Evolutionary conservation across 306 rosid species (phyloP), one percentile per base, ranked within the genome.

Genomic region (Styphnolobium japonicum): DNA sequence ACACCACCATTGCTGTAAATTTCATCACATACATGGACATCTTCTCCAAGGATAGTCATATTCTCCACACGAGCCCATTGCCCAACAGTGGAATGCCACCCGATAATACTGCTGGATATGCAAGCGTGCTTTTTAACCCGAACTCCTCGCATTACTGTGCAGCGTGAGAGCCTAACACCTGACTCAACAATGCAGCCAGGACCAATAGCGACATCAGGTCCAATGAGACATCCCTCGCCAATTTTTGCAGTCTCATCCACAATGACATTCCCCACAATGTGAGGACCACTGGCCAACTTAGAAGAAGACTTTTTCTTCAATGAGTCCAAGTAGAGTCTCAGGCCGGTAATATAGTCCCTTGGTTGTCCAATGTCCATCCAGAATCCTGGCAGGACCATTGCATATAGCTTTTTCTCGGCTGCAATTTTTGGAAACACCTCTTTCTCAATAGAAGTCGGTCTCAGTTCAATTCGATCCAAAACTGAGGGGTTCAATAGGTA

Each of bases 321-420:
- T 5, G 98, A 94, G 67, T 88, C 93, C 10, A 94, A 71, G 86
- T 96, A 96, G 63, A 96, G 98, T 80, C 97, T 90, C 71, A 96
- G 88, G 71, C 99, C 99, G 39, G 91, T 70, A 71, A 96, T 91
- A 29, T 96, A 96, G 84, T 96, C 99, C 91, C 88, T 93, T 1
- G 99, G 99, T 25, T 96, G 99, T 75, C 99, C 99, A 66, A 96
- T 88, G 87, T 96, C 99, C 99, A 96, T 96, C 99, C 99, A 96
- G 71, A 96, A 96, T 78, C 99, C 99, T 1, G 99, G 98, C 36
- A 96, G 91, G 74, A 93, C 99, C 99, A 96, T 96, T 77, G 98
- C 99, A 79, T 18, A 91, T 23, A 96, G 93, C 88, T 91, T 88
- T 36, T 87, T 67, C 87, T 91, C 99, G 14, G 91, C 88, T 45